Percentiles rank a stretch among this genome's conserved stretches.
phyloP scores from a whole-genome alignment of 306 rosid genomes.

The Fragaria nilgerrensis region DNA sequence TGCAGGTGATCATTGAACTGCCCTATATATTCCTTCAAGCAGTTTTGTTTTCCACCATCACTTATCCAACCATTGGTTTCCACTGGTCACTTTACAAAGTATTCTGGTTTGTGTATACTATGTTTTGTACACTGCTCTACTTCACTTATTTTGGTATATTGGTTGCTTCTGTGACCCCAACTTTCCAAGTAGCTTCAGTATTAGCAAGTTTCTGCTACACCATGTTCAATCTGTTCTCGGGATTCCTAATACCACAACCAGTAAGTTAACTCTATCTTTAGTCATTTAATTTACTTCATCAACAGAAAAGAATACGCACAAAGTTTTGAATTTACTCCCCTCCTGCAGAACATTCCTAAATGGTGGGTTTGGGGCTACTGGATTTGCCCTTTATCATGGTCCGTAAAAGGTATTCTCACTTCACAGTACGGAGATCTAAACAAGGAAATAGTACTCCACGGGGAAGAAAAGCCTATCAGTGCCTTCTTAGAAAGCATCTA shows the following conservation, averaged over 20 bases:
- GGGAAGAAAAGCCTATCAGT: constrained; percentile 17
- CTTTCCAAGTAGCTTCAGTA: constrained; percentile 30
- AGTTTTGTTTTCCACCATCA: constrained; percentile 23
- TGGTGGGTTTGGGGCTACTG: constrained; percentile 32
- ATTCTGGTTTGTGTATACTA: constrained; percentile 23
- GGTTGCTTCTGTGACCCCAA: constrained; percentile 28
- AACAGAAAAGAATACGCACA: no score
- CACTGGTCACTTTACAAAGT: constrained; percentile 30
- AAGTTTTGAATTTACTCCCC: background rate
- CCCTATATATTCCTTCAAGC: background rate
- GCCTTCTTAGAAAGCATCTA: constrained; percentile 15
- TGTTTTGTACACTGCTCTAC: constrained; percentile 25
- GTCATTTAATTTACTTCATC: background rate
- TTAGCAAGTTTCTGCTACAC: constrained; percentile 22
- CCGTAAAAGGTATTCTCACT: constrained; percentile 26
- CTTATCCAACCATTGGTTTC: constrained; percentile 29
- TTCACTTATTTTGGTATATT: constrained; percentile 33
- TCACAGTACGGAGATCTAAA: constrained; percentile 33
- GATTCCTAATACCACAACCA: constrained; percentile 33
- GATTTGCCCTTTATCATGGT: constrained; percentile 32
- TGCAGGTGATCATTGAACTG: constrained; percentile 8
- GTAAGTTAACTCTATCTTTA: constrained; percentile 13
- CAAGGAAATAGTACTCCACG: constrained; percentile 10
- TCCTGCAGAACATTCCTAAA: constrained; percentile 3
- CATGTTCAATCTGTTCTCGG: constrained; percentile 23